Base-by-base conservation (phyloP, 306 rosid genomes). In the Castanospermum australe region DNA sequence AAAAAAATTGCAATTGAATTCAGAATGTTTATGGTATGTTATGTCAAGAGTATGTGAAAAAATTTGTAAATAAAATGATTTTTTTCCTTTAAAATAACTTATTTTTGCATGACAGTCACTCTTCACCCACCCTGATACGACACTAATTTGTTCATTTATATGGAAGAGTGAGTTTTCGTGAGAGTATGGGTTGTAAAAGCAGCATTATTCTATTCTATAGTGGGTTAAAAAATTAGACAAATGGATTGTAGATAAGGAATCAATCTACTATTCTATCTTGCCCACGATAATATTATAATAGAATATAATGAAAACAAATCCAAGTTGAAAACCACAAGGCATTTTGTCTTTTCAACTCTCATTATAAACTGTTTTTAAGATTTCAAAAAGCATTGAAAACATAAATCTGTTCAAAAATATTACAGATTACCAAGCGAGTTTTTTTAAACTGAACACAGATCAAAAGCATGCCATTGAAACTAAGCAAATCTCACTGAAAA, bases 241-340 rank as follows among this genome's bases (percentile, higher is more conserved):
- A 8, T 68, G 67, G 55, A 67, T 36, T 47, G 13, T 54, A 21
- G 38, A 12, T 28, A 60, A 28, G 30, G 75, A 83, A 65, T 73
- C 64, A 32, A 82, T 59, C 5, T 22, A 57, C 30, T 67, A 78
- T 33, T 33, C 63, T 64, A 72, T 60, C 8, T 14, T 65, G 6
- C 41, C 61, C 76, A 52, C 54, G 54, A 61, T 41, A 38, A 67
- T 75, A 14, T 13, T 18, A 4, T 35, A 30, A 8, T 82, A 67
- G 61, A 14, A 20, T 18, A 4, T 35, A 30, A 8, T 82, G 5
- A 41, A 71, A 83, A 61, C 72, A 67, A 78, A 38, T 18, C 44
- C 47, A 67, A 50, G 52, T 79, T 83, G 81, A 60, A 57, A 67
- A 67, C 66, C 48, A 39, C 81, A 5, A 74, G 61, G 69, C 75